Base-by-base conservation (phyloP, 2,329 filamentous ascomycete species). In the Colletotrichum salicis region DNA sequence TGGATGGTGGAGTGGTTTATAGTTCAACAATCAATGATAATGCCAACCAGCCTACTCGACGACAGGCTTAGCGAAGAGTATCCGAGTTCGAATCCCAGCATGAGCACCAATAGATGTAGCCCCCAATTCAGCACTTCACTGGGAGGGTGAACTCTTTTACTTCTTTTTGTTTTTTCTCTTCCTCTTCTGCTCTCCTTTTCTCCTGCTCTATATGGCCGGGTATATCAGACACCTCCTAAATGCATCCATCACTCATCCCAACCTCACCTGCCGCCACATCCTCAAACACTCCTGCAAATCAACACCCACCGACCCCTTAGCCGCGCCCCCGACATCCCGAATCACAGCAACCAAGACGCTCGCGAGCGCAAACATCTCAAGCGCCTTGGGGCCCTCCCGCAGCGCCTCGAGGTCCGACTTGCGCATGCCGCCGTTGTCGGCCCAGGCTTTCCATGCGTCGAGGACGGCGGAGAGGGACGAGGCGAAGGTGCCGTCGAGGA, bases 211-310 rank as follows among this genome's bases (percentile, higher is more conserved):
- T n/a, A n/a, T n/a, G n/a, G n/a, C n/a, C n/a, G n/a, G n/a, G n/a
- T n/a, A n/a, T n/a, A n/a, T n/a, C n/a, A n/a, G n/a, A n/a, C n/a
- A n/a, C n/a, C n/a, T n/a, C n/a, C n/a, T 15, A 19, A n/a, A 15
- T 11, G 27, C 4, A 29, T 27, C 41, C 41, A 22, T n/a, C 41
- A 45, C 60, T 72, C 75, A 88, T 5, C 87, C 88, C 13, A 89
- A 77, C 57, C 87, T 79, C 11, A 89, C 86, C 64, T 83, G 85
- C 73, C 81, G 85, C 88, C 87, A 89, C 77, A 89, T 82, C 15
- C 83, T 76, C 74, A 89, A 74, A 67, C 87, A 89, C 74, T 90
- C 87, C 76, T 89, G 87, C 76, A 90, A 75, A 62, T 90, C 87
- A 79, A 85, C 81, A 4, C 85, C 80, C 65, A 89, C 70, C 1